Conservation (phyloP, 768 basidiomycete genomes). For the Pulveroboletus ravenelii region DNA sequence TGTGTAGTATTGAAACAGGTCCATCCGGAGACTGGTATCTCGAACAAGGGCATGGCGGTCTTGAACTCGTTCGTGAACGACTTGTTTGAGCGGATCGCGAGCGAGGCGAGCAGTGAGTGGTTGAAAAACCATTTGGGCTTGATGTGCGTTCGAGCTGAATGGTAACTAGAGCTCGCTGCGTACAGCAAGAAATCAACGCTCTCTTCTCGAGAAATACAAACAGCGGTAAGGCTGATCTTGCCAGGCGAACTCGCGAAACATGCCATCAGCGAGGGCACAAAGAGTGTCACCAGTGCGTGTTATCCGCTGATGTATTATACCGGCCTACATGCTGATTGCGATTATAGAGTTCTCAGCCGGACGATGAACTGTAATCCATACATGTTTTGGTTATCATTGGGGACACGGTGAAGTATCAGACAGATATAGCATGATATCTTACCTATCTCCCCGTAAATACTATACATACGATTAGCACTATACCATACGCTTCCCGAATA, state of each 20-base stretch:
- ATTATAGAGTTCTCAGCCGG: conserved; percentile 26
- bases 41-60: conserved; percentile 59
- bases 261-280: conserved; percentile 72
- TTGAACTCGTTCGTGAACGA: conserved; percentile 62
- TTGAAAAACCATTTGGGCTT: neutral
- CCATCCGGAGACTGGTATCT: conserved; percentile 72
- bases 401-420: neutral
- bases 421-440: conserved; percentile 24
- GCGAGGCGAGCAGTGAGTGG: conserved; percentile 45
- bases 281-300: conserved; percentile 48
- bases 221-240: conserved; percentile 62
- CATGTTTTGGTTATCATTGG: neutral
- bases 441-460: conserved; percentile 14
- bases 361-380: too few relatives aligned
- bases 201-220: conserved; percentile 70
- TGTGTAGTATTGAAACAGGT: conserved; percentile 58
- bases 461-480: conserved; percentile 7
- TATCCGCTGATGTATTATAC: neutral
- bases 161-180: conserved; percentile 48
- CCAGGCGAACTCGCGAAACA: conserved; percentile 72
- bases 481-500: neutral
- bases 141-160: neutral
- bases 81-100: conserved; percentile 56
- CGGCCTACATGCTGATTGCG: neutral
- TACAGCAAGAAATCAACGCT: conserved; percentile 74